Base-by-base conservation (phyloP, 345 rosid genomes). In the Pugionium dolabratum region DNA sequence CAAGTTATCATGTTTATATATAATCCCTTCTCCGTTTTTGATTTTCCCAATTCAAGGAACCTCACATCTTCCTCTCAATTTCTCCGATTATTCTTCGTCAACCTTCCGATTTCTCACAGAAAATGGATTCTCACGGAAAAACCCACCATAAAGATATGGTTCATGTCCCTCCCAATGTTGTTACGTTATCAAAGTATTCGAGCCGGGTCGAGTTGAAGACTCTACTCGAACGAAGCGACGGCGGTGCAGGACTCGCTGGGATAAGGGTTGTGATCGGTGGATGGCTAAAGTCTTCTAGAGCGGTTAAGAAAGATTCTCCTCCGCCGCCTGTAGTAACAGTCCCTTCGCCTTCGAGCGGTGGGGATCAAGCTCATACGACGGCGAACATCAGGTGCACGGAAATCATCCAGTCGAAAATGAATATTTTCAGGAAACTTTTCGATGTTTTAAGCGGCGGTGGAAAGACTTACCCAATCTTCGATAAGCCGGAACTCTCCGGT, bases 221-320 rank as follows among this genome's bases (percentile, higher is more conserved):
- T 52, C 72, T 92, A 26, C 48, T 85, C 46, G 78, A 78, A 33
- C 62, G 80, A 1, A 65, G 56, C 5, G 89, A 87, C 54, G 79
- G 81, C 25, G 91, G 85, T 11, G 29, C 52, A 4, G 78, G 81
- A 7, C 52, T 84, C 10, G 42, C 54, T 2, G 90, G 89, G 1
- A 45, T 83, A 65, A 83, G 75, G 18, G 59, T 87, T 29, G 86
- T 87, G 54, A 50, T 89, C 30, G 98, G 98, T 2, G 98, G 98
- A n/a, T 90, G 98, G 98, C 90, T 93, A 6, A 90, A 81, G 81
- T 75, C 92, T 73, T 84, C 82, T 39, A 86, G 69, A 66, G 91
- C 90, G 8, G 74, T 77, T 61, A 79, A 43, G 70, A 81, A 71
- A 61, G 86, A 86, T 27, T 70, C 75, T 11, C 39, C 60, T 1